A percentile compares a stretch with the other conserved stretches of the same genome.
Evolutionary conservation across 257 asterid species (phyloP).

Genomic region (Nicotiana otophora): DNA sequence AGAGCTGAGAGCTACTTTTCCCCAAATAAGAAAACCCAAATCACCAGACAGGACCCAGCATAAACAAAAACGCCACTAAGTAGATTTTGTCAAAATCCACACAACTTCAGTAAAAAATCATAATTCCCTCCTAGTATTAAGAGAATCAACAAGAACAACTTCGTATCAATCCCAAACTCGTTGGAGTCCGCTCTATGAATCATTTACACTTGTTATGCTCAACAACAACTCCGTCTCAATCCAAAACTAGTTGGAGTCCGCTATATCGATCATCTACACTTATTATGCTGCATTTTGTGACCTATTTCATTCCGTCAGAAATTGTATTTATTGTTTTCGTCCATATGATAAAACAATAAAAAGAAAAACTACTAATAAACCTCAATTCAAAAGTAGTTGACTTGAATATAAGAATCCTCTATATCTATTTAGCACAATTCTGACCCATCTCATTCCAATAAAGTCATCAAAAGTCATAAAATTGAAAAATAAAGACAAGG

Average conservation of each 20-base stretch:
- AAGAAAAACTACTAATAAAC: neutral
- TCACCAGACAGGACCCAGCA: neutral
- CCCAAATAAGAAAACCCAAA: neutral
- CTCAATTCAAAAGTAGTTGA: neutral
- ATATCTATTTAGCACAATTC: neutral
- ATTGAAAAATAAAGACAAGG: neutral
- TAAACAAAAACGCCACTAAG: neutral
- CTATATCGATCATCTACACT: neutral
- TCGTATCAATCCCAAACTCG: neutral
- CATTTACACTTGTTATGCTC: neutral
- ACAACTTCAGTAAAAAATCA: too few relatives aligned
- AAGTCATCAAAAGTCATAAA: neutral
- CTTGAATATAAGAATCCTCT: neutral
- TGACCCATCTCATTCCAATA: neutral
- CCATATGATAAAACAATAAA: neutral
- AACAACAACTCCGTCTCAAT: neutral
- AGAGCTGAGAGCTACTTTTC: too few relatives aligned
- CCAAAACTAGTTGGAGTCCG: neutral
- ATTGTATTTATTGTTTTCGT: neutral
- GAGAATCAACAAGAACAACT: neutral
- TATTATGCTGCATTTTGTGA: neutral
- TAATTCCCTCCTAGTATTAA: neutral
- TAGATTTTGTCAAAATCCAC: too few relatives aligned
- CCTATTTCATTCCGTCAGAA: neutral
- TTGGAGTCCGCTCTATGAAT: neutral